Evolutionary conservation across 2,329 filamentous ascomycete species (phyloP).

Genomic region (Cladosporium sp.): DNA sequence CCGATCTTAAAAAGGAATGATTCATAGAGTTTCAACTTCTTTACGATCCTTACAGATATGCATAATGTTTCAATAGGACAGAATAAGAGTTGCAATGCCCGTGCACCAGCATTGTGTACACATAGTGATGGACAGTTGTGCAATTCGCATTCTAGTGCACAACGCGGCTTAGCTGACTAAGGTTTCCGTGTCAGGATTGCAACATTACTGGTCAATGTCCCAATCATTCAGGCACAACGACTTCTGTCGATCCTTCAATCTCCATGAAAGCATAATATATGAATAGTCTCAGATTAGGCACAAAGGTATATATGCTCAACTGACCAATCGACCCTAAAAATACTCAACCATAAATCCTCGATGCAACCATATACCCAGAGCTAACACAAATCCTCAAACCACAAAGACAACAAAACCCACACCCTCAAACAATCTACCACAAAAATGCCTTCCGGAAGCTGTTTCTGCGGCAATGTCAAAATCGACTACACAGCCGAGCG

Average conservation of each 20-base stretch:
- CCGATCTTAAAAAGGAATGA: neutral
- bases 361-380: no score
- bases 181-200: neutral
- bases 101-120: neutral
- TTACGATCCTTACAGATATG: neutral
- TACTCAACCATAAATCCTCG: neutral
- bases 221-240: neutral
- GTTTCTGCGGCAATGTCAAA: conserved; percentile 7
- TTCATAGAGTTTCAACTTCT: neutral
- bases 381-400: neutral
- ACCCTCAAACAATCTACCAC: neutral
- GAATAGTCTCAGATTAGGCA: neutral
- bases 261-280: neutral
- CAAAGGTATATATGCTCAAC: neutral
- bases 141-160: neutral
- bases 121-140: neutral
- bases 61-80: neutral
- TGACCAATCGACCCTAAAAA: neutral
- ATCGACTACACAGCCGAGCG: neutral
- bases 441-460: conserved; percentile 2
- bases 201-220: neutral
- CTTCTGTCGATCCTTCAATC: neutral
- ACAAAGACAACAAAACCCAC: neutral
- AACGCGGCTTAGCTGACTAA: neutral
- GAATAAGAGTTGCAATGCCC: neutral